Percentiles rank a stretch among this genome's conserved stretches.
Evolutionary conservation across 192 early-diverging fungal species (phyloP).

Genomic region (Rhizophagus sp.): DNA sequence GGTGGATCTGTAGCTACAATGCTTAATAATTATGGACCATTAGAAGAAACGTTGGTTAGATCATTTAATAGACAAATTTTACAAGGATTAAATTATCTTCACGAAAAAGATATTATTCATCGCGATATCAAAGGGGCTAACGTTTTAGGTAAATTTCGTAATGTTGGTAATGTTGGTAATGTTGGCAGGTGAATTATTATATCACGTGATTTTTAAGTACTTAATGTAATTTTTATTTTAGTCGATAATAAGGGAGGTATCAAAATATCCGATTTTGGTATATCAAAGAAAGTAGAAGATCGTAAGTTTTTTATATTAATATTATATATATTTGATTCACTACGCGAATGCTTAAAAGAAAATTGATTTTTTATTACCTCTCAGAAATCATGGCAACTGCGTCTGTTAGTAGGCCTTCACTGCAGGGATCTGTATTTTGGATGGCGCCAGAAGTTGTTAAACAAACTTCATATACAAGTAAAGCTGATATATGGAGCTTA

Average conservation of each 20-base stretch:
- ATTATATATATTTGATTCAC: background rate
- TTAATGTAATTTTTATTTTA: background rate
- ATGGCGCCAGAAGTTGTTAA: conserved; percentile 99
- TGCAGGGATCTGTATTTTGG: conserved; percentile 98
- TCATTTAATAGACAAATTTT: conserved; percentile 90
- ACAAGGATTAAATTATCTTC: conserved; percentile 91
- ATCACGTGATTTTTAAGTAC: background rate
- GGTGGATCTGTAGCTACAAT: conserved; percentile 92
- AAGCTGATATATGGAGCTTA: conserved; percentile 93
- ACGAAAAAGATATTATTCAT: conserved; percentile 93
- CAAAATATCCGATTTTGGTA: conserved; percentile 99
- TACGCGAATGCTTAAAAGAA: background rate
- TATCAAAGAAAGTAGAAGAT: conserved; percentile 93
- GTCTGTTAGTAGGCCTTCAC: conserved; percentile 62
- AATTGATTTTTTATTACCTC: background rate
- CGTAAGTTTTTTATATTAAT: conserved; percentile 43
- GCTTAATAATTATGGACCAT: conserved; percentile 84
- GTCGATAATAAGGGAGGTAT: conserved; percentile 91
- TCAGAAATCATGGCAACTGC: conserved; percentile 28
- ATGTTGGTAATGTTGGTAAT: background rate
- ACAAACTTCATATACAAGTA: conserved; percentile 87
- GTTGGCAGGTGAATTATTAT: background rate
- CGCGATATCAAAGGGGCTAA: conserved; percentile 99
- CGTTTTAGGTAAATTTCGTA: conserved; percentile 57
- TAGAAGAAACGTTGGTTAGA: conserved; percentile 80